Evolutionary conservation across 2,329 filamentous ascomycete genomes (phyloP), one percentile per base, ranked within the genome.

Genomic region (Phialocephala sp.): DNA sequence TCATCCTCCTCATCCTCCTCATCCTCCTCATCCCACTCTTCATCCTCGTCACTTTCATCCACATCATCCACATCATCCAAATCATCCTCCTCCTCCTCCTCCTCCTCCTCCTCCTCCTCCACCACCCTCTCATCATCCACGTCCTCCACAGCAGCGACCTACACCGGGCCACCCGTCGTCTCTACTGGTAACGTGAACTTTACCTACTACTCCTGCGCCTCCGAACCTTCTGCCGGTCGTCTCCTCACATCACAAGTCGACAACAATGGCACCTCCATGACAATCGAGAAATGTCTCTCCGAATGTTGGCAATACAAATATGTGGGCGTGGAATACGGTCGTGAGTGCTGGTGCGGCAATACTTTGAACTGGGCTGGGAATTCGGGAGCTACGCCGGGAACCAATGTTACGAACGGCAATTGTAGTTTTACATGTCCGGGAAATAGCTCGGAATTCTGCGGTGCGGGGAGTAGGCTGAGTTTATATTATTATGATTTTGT

Each of bases 271-370:
- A 69, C 70, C n/a, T n/a, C 18, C 35, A 77, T 79, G 74, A 78
- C 75, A 0, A 71, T 77, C 18, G 68, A 71, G 15, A 65, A 63
- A 35, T 79, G 77, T 65, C 72, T 77, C 1, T 36, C 64, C 8
- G 63, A 66, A 55, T 78, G 77, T 73, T 70, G 67, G 60, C 66
- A 69, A 20, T 78, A 75, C 69, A 62, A 67, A 14, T 80, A 77
- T 63, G 77, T 76, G 6, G 79, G 79, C 2, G 70, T 80, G 20
- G 78, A 80, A 71, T 78, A 78, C 62, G 77, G 77, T 8, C 70
- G 72, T 0, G 76, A 81, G 67, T 82, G 81, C 72, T 80, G 77
- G 72, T 82, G 80, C 59, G 78, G 76, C 18, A 72, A 78, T 58
- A 61, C 63, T 0, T 52, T 75, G 14, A 70, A 68, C 35, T 43